Evolutionary conservation across 805 yeast genomes (phyloP).

Genomic region (Sugiyamaella lignohabitans): DNA sequence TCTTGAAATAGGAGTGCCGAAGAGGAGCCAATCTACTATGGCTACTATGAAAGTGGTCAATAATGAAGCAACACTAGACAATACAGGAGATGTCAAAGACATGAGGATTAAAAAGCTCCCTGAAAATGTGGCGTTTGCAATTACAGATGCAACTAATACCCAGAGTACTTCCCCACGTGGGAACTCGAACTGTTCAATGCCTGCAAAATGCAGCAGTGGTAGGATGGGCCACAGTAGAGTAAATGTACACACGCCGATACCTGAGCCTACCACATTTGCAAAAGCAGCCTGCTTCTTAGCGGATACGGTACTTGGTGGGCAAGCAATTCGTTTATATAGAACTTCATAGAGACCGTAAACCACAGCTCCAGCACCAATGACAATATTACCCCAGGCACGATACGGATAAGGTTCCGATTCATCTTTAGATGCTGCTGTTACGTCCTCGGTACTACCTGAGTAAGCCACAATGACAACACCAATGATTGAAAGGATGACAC

Average conservation of each 20-base stretch:
- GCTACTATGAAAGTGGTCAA: slow-evolving; percentile 79
- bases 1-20: slow-evolving; percentile 48
- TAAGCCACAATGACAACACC: slow-evolving; percentile 82
- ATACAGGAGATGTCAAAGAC: slow-evolving; percentile 80
- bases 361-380: slow-evolving; percentile 68
- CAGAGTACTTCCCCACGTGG: slow-evolving; percentile 41
- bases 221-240: slow-evolving; percentile 44
- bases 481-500: slow-evolving; percentile 63
- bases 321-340: slow-evolving; percentile 63
- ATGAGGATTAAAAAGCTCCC: slow-evolving; percentile 67
- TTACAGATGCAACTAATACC: slow-evolving; percentile 46
- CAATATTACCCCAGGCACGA: slow-evolving; percentile 59
- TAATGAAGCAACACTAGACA: slow-evolving; percentile 60
- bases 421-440: slow-evolving; percentile 5
- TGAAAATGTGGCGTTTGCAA: slow-evolving; percentile 61
- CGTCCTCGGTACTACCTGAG: slow-evolving; percentile 32
- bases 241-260: slow-evolving; percentile 56
- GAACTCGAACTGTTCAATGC: slow-evolving; percentile 51
- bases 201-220: slow-evolving; percentile 44
- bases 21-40: slow-evolving; percentile 60
- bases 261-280: slow-evolving; percentile 67
- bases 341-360: slow-evolving; percentile 81
- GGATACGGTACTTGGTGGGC: slow-evolving; percentile 64
- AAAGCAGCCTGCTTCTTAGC: slow-evolving; percentile 71
- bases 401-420: slow-evolving; percentile 40